These are phyloP conservation scores for Silene coronaria DNA, from an alignment of 179 eudicot genomes.

Conservation along the genomic window DNA sequence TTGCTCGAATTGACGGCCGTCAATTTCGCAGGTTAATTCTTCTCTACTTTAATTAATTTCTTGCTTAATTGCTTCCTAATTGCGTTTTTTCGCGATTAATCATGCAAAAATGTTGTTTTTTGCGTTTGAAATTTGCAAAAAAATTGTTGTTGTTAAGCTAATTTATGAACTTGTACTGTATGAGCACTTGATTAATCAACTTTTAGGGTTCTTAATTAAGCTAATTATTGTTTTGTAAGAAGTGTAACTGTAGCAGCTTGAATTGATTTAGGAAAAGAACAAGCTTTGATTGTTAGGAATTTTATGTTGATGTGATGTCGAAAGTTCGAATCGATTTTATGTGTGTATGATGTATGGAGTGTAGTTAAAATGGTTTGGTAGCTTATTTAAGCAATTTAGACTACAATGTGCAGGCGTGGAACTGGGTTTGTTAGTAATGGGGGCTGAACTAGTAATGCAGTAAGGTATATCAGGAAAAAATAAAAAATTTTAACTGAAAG, in stretches of 20 bases:
- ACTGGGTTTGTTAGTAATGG: too few species aligned
- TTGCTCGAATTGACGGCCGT: slow-evolving; percentile 51
- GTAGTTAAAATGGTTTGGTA: too few species aligned
- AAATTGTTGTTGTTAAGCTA: not conserved
- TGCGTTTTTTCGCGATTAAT: not conserved
- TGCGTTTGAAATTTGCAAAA: not conserved
- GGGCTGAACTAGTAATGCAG: too few species aligned
- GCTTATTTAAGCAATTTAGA: too few species aligned
- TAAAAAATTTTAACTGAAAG: too few species aligned
- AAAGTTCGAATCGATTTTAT: not conserved
- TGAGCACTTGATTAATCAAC: not conserved
- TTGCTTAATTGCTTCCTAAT: not conserved
- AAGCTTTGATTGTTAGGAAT: not conserved
- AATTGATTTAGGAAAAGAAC: not conserved
- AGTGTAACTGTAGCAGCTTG: not conserved
- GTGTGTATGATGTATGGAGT: too few species aligned
- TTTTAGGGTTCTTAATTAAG: not conserved
- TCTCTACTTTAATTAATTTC: not conserved
- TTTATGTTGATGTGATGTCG: not conserved
- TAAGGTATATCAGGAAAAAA: too few species aligned
- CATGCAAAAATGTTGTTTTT: not conserved
- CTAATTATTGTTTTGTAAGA: not conserved
- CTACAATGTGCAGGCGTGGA: too few species aligned
- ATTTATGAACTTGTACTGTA: not conserved
- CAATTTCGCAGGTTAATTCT: slow-evolving; percentile 47